Evolutionary conservation across 176 grass and related monocot genomes (phyloP).

Genomic region (Oryza coarctata): DNA sequence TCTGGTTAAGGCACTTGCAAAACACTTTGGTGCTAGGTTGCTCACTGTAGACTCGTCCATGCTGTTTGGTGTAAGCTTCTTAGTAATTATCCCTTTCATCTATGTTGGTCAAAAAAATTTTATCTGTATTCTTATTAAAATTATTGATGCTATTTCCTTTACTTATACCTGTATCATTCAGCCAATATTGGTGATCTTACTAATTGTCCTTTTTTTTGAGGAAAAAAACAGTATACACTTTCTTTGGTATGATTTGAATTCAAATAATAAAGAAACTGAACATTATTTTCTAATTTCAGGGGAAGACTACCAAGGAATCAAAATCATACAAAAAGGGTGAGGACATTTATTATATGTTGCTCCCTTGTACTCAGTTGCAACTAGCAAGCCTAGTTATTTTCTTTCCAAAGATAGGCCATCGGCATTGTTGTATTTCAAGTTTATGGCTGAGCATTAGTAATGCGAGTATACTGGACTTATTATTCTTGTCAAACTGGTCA

Average conservation of each 20-base stretch:
- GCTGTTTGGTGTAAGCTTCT: slow-evolving; percentile 71
- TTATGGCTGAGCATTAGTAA: slow-evolving; percentile 11
- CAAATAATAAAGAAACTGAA: slow-evolving; percentile 13
- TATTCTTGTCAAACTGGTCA: slow-evolving; percentile 2
- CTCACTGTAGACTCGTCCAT: slow-evolving; percentile 79
- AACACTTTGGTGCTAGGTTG: slow-evolving; percentile 84
- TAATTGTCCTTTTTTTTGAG: neutral
- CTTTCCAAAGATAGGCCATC: neutral
- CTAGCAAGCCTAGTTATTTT: neutral
- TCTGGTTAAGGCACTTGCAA: slow-evolving; percentile 87
- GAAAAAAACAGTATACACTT: neutral
- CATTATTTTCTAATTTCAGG: slow-evolving; percentile 63
- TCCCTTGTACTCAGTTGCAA: neutral
- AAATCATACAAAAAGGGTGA: slow-evolving; percentile 78
- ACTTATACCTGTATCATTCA: neutral
- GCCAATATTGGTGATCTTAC: neutral
- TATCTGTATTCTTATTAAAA: neutral
- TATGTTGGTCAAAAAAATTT: neutral
- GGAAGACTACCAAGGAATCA: slow-evolving; percentile 66
- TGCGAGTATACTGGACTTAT: neutral
- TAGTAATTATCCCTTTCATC: slow-evolving; percentile 6
- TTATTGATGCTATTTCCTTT: neutral
- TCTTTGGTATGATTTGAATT: slow-evolving; percentile 1
- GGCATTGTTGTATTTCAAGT: slow-evolving; percentile 8
- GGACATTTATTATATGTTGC: neutral